Percentiles rank a stretch among this genome's conserved stretches.
phyloP scores from a whole-genome alignment of 2,329 filamentous ascomycete species.

The Colletotrichum spaethianum region DNA sequence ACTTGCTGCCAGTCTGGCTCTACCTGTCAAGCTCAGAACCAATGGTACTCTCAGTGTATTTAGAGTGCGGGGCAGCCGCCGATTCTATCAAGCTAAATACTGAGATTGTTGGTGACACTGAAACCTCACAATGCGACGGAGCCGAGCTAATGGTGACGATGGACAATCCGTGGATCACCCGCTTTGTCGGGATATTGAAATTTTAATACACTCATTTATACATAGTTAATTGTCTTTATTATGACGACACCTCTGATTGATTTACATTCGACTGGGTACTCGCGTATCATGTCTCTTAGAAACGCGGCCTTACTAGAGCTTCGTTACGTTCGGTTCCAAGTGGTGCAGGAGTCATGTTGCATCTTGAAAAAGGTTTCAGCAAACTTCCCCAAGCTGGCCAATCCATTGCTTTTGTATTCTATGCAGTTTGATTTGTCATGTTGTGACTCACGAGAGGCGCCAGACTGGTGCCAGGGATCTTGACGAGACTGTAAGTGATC shows the following conservation, averaged over 20 bases:
- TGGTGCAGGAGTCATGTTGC: neutral
- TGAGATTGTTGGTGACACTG: too few species aligned
- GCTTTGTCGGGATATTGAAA: neutral
- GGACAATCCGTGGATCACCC: neutral
- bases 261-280: too few species aligned
- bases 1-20: constrained; percentile 45
- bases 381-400: neutral
- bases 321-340: neutral
- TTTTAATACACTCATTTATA: neutral
- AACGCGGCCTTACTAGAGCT: too few species aligned
- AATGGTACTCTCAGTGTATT: constrained; percentile 46
- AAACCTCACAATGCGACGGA: neutral
- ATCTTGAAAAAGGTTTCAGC: neutral
- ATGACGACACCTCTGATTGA: too few species aligned
- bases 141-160: neutral
- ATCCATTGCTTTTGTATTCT: neutral
- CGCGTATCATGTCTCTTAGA: too few species aligned
- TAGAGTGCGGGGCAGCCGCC: constrained; percentile 5
- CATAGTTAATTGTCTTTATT: neutral
- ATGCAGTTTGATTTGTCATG: neutral
- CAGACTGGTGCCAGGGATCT: constrained; percentile 1
- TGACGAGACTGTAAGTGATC: constrained; percentile 45
- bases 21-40: constrained; percentile 44
- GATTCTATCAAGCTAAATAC: neutral
- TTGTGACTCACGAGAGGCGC: neutral